Evolutionary conservation across 352 stramenopile species (phyloP), one percentile per base, ranked within the genome.

Genomic region (Achlya hypogyna): DNA sequence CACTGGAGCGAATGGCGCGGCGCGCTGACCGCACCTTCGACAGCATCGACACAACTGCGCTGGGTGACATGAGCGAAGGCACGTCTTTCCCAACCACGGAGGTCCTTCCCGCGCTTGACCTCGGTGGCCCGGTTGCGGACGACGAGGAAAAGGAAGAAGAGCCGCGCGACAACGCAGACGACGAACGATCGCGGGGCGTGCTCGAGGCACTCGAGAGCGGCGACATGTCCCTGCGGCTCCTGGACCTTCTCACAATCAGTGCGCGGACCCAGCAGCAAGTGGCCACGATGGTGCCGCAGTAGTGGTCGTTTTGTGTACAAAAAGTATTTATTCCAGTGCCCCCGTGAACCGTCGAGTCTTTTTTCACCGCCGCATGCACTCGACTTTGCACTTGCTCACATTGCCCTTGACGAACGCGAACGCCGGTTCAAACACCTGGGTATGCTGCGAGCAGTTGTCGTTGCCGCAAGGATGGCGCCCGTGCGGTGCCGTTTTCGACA

Each of bases 231-330:
- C 6, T 56, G 8, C 49, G 49, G 25, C 49, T 56, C 6, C 31
- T 56, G 10, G 49, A 56, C 25, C 8, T 56, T 12, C 49, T 56
- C 31, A 38, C 49, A 8, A 56, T 56, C n/a, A 56, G 49, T 20
- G 49, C 49, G 31, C 49, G 49, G 12, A 56, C 49, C 12, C 49
- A 56, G 31, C 49, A 56, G 8, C 49, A 56, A 56, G 49, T 56
- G 31, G 49, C 49, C 2, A 56, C 49, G 10, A 56, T 56, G 49
- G 49, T n/a, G 25, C 49, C 49, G 2, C 25, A 56, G 49, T 16
- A 14, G 34, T 42, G 34, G 6, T 14, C 38, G n/a, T n/a, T n/a
- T n/a, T n/a, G n/a, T n/a, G n/a, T n/a, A 3, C 38, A 45, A 10
- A 18, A n/a, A 10, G 12, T 45, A 45, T 45, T 45, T 45, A 45